A percentile compares a stretch with the other conserved stretches of the same genome.
Conservation (phyloP, 805 yeast species). For the Kodamaea lidongshanica region DNA sequence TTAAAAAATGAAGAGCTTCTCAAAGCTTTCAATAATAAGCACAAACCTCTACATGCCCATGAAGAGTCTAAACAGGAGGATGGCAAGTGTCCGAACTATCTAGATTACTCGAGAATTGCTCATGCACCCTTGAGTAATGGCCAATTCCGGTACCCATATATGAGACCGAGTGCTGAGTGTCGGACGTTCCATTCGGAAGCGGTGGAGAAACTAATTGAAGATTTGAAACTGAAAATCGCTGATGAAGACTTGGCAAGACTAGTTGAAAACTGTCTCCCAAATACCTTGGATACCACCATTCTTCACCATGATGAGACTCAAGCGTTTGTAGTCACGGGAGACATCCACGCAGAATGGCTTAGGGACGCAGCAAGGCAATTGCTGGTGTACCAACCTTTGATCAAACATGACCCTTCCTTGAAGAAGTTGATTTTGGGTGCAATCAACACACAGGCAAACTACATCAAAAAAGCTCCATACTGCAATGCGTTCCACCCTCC, state of each 20-base stretch:
- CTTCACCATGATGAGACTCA: conserved; percentile 53
- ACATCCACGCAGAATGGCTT: conserved; percentile 90
- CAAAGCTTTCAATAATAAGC: too few relatives aligned
- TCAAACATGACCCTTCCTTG: conserved; percentile 45
- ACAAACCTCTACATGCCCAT: too few relatives aligned
- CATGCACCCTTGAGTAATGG: conserved; percentile 62
- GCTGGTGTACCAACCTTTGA: conserved; percentile 63
- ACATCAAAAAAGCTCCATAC: conserved; percentile 59
- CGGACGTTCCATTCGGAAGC: conserved; percentile 62
- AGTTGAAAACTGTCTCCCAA: conserved; percentile 79
- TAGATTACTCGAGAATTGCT: conserved; percentile 46
- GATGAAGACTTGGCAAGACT: conserved; percentile 67
- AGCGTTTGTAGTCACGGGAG: conserved; percentile 84
- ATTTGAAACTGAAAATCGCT: conserved; percentile 42
- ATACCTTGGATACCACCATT: conserved; percentile 82
- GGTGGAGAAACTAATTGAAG: conserved; percentile 55
- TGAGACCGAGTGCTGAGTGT: conserved; percentile 68
- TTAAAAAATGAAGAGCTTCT: too few relatives aligned
- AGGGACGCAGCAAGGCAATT: conserved; percentile 83
- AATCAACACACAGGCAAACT: conserved; percentile 69
- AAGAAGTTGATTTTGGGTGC: conserved; percentile 64
- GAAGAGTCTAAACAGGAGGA: too few relatives aligned
- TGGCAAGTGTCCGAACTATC: conserved; percentile 53
- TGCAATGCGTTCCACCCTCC: conserved; percentile 95
- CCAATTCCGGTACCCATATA: conserved; percentile 51